Base-by-base conservation (phyloP, 148 eudicot species). In the Diospyros kaki region DNA sequence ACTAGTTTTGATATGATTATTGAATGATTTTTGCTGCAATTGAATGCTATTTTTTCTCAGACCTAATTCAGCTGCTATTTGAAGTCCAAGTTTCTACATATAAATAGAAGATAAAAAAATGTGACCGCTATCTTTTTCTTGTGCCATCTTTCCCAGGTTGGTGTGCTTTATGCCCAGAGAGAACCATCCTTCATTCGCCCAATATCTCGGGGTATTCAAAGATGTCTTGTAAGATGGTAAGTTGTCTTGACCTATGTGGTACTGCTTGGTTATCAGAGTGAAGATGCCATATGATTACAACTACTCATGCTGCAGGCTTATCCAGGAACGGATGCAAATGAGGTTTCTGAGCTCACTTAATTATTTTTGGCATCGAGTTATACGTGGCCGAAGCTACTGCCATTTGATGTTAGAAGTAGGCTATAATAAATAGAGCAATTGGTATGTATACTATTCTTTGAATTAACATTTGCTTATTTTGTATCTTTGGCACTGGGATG, bases 211-310 rank as follows among this genome's bases (percentile, higher is more conserved):
- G 98, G 90, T 71, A 86, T 94, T 65, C 83, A 90, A 82, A 90
- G 98, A 86, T 94, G 98, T 82, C 89, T 94, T 64, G 97, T 90
- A 65, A 92, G 98, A 92, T 94, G 98, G 98, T 94, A 77, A 81
- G 84, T 79, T 69, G 62, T 56, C 70, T 62, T 71, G 56, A 17
- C 18, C 41, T 77, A 42, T 76, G 3, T 42, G 18, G 14, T 75
- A 12, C 60, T 58, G 43, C 71, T 44, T 46, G 63, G 4, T 53
- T 75, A 39, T 54, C 42, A 71, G 12, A 13, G 75, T 9, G 62
- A 50, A 70, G 39, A 40, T 39, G 41, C 55, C 55, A 74, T 73
- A 51, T 79, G 70, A 82, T 85, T 59, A 73, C 68, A 40, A 65
- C 67, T 69, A 18, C 8, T 53, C 28, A 70, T 75, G 43, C 28